Conservation (phyloP, 441 rosid genomes). For the Eruca vesicaria region DNA sequence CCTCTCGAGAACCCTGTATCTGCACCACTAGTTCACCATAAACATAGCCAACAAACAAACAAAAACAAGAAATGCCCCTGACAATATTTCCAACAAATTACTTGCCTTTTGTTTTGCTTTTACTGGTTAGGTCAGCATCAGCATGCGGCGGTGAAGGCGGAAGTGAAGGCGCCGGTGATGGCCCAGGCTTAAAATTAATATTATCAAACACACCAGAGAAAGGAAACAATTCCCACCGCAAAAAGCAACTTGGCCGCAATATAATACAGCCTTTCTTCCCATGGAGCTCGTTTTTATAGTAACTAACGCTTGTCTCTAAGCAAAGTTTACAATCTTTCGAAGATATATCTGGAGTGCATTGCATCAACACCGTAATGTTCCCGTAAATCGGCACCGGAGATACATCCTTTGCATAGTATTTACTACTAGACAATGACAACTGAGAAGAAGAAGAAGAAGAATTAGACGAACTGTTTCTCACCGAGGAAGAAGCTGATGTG, state of each 20-base stretch:
- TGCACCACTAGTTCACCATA: conserved; percentile 6
- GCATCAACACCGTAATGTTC: conserved; percentile 24
- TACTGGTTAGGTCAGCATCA: background rate
- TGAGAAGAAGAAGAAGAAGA: conserved; percentile 13
- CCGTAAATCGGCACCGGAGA: background rate
- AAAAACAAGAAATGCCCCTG: background rate
- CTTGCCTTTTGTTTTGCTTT: background rate
- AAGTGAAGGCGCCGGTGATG: background rate
- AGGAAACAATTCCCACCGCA: conserved; percentile 30
- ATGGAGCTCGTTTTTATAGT: background rate
- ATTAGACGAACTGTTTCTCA: conserved; percentile 7
- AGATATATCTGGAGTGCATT: conserved; percentile 27
- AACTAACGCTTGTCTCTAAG: background rate
- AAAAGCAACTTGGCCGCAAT: conserved; percentile 27
- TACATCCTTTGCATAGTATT: conserved; percentile 17
- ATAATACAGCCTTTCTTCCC: conserved; percentile 16
- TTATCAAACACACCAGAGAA: conserved; percentile 25
- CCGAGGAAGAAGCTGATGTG: background rate
- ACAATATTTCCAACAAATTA: background rate
- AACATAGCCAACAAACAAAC: background rate
- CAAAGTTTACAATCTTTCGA: conserved; percentile 20
- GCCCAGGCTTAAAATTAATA: background rate
- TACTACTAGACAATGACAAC: conserved; percentile 9
- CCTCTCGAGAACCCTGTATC: background rate
- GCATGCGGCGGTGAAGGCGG: background rate